Conservation (phyloP, 192 early-diverging fungal genomes). For the Mortierella antarctica region DNA sequence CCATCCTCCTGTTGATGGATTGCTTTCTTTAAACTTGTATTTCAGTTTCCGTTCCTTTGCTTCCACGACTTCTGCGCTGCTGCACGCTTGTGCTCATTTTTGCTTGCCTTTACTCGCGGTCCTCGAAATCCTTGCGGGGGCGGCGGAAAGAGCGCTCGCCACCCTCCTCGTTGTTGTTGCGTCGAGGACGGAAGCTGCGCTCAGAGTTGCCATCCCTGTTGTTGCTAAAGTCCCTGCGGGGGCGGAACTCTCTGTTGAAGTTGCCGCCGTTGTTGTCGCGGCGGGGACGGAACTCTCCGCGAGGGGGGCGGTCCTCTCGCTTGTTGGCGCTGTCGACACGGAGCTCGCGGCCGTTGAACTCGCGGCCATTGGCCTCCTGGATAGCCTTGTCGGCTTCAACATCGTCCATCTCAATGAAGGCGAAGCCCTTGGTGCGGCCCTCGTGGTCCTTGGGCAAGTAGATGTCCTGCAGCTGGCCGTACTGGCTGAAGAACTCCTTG, state of each 20-base stretch:
- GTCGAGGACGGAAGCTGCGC: constrained; percentile 23
- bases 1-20: neutral
- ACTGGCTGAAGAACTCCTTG: constrained; percentile 29
- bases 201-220: constrained; percentile 10
- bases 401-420: constrained; percentile 42
- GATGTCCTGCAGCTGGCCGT: constrained; percentile 25
- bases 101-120: constrained; percentile 28
- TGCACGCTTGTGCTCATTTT: no score
- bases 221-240: constrained; percentile 11
- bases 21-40: neutral
- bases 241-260: constrained; percentile 27
- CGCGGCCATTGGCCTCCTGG: constrained; percentile 29
- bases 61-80: neutral
- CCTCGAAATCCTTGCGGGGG: constrained; percentile 3
- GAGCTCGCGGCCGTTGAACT: constrained; percentile 44
- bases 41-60: neutral
- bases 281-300: constrained; percentile 34
- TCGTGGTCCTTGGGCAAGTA: constrained; percentile 38
- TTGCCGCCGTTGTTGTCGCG: constrained; percentile 20
- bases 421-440: constrained; percentile 48
- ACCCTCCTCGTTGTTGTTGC: constrained; percentile 6
- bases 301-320: constrained; percentile 17
- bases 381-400: constrained; percentile 24
- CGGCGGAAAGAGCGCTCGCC: constrained; percentile 16
- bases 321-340: constrained; percentile 26